Conservation (phyloP, 805 yeast species). For the Ogataea glucozyma region DNA sequence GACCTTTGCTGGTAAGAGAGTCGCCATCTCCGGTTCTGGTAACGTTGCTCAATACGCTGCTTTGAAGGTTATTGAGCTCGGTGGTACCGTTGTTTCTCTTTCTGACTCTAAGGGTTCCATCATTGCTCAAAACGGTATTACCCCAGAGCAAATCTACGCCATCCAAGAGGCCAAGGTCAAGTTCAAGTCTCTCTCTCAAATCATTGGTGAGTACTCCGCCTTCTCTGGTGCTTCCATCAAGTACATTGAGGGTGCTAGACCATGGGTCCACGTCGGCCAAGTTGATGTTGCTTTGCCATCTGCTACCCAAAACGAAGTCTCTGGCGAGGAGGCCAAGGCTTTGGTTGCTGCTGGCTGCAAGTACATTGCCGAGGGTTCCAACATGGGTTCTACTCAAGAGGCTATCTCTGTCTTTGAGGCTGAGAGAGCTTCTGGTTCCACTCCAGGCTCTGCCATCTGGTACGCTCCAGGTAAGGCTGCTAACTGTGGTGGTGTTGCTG, state of each 20-base stretch:
- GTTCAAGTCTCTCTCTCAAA: conserved; percentile 72
- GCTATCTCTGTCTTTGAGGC: conserved; percentile 95
- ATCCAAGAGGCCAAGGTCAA: conserved; percentile 78
- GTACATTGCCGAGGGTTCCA: conserved; percentile 97
- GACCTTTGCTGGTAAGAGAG: conserved; percentile 88
- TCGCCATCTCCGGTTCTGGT: conserved; percentile 97
- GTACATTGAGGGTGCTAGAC: conserved; percentile 92
- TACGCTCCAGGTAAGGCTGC: conserved; percentile 99
- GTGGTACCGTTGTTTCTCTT: conserved; percentile 90
- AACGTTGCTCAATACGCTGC: conserved; percentile 99
- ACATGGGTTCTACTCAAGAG: conserved; percentile 98
- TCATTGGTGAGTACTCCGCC: conserved; percentile 55
- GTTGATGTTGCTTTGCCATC: conserved; percentile 96
- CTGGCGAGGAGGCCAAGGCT: conserved; percentile 95
- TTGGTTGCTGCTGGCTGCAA: conserved; percentile 89
- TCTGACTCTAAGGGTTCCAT: conserved; percentile 95
- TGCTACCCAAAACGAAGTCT: conserved; percentile 98
- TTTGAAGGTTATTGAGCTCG: conserved; percentile 92
- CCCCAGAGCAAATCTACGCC: conserved; percentile 73
- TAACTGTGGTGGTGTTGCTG: conserved; percentile 99
- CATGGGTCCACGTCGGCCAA: conserved; percentile 90
- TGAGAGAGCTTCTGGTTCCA: conserved; percentile 52
- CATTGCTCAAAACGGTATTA: conserved; percentile 77
- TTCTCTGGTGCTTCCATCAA: conserved; percentile 63
- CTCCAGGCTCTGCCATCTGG: conserved; percentile 69